Evolutionary conservation across 805 yeast species (phyloP).

Genomic region (Cyberlindnera misumaiensis): DNA sequence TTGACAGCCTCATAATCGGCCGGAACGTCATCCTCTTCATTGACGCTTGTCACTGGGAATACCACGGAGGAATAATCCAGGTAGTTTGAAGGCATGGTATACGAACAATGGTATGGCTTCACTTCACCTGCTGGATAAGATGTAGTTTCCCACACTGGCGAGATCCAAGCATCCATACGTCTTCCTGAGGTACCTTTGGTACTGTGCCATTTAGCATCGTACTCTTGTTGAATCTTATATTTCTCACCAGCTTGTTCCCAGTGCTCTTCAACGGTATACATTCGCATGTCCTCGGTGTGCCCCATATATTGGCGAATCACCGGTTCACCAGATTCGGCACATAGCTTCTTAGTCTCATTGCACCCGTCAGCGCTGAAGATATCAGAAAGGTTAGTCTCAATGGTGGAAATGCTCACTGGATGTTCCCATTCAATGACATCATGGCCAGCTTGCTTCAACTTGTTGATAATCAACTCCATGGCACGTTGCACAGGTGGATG

Average conservation of each 20-base stretch:
- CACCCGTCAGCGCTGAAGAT: slow-evolving; percentile 67
- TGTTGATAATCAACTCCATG: slow-evolving; percentile 24
- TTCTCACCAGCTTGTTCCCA: slow-evolving; percentile 33
- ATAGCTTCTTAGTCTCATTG: slow-evolving; percentile 40
- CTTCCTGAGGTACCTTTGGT: slow-evolving; percentile 45
- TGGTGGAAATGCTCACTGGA: slow-evolving; percentile 22
- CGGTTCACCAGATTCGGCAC: slow-evolving; percentile 65
- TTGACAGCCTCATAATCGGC: slow-evolving; percentile 10
- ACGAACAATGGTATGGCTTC: slow-evolving; percentile 60
- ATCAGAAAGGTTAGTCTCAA: slow-evolving; percentile 41
- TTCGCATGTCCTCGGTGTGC: slow-evolving; percentile 50
- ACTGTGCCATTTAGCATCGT: slow-evolving; percentile 29
- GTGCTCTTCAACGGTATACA: slow-evolving; percentile 34
- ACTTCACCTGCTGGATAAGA: slow-evolving; percentile 46
- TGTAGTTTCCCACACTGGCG: slow-evolving; percentile 61
- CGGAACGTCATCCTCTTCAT: slow-evolving; percentile 41
- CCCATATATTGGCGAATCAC: slow-evolving; percentile 51
- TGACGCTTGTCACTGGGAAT: slow-evolving; percentile 44
- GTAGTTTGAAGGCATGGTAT: slow-evolving; percentile 65
- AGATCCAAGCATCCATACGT: slow-evolving; percentile 54
- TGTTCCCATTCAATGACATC: slow-evolving; percentile 38
- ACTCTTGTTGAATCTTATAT: slow-evolving; percentile 27
- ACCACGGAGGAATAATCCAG: slow-evolving; percentile 62
- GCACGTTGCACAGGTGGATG: slow-evolving; percentile 53
- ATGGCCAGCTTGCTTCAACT: slow-evolving; percentile 31